Percentiles rank a stretch among this genome's conserved stretches.
Conservation (phyloP, 768 basidiomycete genomes). For the Leucocoprinus sp. region DNA sequence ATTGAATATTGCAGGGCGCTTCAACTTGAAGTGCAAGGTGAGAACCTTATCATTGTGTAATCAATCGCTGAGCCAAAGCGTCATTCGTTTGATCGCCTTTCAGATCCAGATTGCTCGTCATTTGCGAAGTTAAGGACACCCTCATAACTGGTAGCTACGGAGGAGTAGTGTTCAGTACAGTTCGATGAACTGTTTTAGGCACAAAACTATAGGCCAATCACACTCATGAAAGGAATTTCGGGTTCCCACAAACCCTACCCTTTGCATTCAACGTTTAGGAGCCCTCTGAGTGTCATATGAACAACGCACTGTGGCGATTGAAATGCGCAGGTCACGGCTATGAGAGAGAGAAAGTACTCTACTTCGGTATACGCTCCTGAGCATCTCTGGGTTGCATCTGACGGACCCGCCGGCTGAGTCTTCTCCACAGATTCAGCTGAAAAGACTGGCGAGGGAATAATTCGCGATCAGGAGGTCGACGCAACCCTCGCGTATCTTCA, state of each 20-base stretch:
- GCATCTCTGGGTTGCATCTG: not conserved
- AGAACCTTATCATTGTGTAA: too few species aligned
- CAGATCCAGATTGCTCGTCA: too few species aligned
- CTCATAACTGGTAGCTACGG: too few species aligned
- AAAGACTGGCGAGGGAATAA: not conserved
- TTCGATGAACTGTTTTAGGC: too few species aligned
- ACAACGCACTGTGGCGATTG: not conserved
- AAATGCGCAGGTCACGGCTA: not conserved
- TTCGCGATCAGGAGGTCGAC: slow-evolving; percentile 4
- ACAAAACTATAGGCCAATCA: not conserved
- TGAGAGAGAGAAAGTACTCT: not conserved
- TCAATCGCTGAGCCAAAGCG: too few species aligned
- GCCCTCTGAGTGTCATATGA: not conserved
- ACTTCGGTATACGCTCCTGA: not conserved
- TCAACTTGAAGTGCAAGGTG: too few species aligned
- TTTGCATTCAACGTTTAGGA: not conserved
- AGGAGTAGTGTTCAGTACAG: too few species aligned
- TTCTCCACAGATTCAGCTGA: not conserved
- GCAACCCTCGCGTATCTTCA: not conserved
- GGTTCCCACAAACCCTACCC: not conserved
- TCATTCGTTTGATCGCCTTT: too few species aligned
- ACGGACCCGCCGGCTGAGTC: not conserved
- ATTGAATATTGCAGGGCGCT: too few species aligned
- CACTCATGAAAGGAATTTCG: too few species aligned
- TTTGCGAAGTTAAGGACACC: too few species aligned